These are phyloP conservation scores for Trametes pubescens DNA, from an alignment of 1,284 basidiomycete species.

Conservation along the genomic window DNA sequence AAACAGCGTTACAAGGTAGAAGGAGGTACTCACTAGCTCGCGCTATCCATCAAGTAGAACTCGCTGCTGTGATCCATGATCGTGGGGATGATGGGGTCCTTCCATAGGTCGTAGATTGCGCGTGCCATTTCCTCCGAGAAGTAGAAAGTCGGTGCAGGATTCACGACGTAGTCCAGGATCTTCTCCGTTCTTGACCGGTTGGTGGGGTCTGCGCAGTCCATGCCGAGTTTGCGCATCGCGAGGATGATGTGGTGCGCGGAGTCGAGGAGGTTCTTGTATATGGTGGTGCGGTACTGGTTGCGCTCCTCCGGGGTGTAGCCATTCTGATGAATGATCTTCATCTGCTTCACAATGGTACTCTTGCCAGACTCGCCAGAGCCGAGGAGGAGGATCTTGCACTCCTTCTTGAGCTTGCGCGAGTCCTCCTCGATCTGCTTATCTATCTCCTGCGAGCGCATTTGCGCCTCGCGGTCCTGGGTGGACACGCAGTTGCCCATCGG, in stretches of 20 bases:
- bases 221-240: conserved; percentile 90
- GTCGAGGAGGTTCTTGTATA: conserved; percentile 90
- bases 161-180: conserved; percentile 64
- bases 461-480: conserved; percentile 64
- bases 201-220: conserved; percentile 80
- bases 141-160: conserved; percentile 47
- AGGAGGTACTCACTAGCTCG: conserved; percentile 75
- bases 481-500: conserved; percentile 76
- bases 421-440: conserved; percentile 81
- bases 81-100: conserved; percentile 87
- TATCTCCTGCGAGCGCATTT: conserved; percentile 75
- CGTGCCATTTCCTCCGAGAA: conserved; percentile 75
- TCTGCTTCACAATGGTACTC: conserved; percentile 97
- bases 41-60: conserved; percentile 98
- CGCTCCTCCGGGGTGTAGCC: conserved; percentile 90
- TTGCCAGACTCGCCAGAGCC: conserved; percentile 92
- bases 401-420: conserved; percentile 79
- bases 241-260: conserved; percentile 90
- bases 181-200: conserved; percentile 75
- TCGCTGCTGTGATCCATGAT: conserved; percentile 90
- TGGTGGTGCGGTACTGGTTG: conserved; percentile 78
- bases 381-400: conserved; percentile 94
- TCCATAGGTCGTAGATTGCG: conserved; percentile 87
- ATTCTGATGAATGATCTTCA: conserved; percentile 99
- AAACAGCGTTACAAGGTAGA: conserved; percentile 41